Conservation (phyloP, 257 asterid species). For the Petrea volubilis region DNA sequence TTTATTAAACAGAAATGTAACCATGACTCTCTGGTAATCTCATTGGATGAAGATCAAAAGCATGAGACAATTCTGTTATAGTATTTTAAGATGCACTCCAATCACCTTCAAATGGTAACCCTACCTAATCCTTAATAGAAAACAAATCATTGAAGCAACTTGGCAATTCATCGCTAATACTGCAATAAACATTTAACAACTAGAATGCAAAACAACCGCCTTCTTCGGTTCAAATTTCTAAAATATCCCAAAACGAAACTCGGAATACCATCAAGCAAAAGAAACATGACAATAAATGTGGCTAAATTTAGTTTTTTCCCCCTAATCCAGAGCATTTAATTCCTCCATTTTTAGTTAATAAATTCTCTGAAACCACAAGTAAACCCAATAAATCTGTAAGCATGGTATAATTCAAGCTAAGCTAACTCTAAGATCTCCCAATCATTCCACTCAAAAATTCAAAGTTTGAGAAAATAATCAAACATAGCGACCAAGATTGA, state of each 20-base stretch:
- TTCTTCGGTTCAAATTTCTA: neutral
- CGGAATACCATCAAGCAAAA: neutral
- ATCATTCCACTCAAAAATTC: constrained; percentile 10
- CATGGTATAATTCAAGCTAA: neutral
- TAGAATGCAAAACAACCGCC: neutral
- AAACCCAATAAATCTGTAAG: neutral
- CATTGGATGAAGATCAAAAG: neutral
- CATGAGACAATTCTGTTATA: neutral
- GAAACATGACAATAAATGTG: neutral
- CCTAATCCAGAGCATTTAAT: constrained; percentile 6
- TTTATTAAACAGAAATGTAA: neutral
- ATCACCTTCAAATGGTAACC: neutral
- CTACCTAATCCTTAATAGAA: neutral
- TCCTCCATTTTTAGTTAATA: neutral
- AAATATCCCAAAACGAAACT: neutral
- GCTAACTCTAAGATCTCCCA: constrained; percentile 13
- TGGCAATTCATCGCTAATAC: neutral
- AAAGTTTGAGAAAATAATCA: neutral
- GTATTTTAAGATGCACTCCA: neutral
- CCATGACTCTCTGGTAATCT: neutral
- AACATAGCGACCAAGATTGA: neutral
- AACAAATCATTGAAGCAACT: neutral
- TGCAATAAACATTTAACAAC: neutral
- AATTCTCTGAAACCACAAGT: neutral
- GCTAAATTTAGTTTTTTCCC: neutral